A percentile compares a stretch with the other conserved stretches of the same genome.
Evolutionary conservation across 2,329 filamentous ascomycete species (phyloP).

Genomic region (Orbilia oligospora): DNA sequence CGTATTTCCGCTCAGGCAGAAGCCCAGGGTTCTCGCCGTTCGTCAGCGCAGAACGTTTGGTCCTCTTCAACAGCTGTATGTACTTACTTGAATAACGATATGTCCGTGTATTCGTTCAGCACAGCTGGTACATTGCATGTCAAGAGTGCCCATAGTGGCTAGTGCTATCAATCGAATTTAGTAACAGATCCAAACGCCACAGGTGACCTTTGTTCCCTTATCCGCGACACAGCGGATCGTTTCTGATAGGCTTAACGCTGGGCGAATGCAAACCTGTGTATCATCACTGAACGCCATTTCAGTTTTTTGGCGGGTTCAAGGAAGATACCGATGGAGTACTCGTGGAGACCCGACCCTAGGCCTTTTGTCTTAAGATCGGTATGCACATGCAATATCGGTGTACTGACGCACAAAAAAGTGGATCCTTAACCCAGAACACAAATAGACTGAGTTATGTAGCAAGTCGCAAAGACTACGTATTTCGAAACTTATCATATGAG

Average conservation of each 20-base stretch:
- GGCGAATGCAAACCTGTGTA: background rate
- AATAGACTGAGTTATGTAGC: background rate
- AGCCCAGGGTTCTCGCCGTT: slow-evolving; percentile 5
- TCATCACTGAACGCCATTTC: slow-evolving; percentile 28
- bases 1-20: slow-evolving; percentile 26
- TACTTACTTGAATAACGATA: too few species aligned
- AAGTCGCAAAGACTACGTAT: slow-evolving; percentile 16
- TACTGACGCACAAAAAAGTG: background rate
- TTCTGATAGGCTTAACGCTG: slow-evolving; percentile 15
- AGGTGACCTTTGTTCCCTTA: slow-evolving; percentile 19
- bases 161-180: slow-evolving; percentile 4
- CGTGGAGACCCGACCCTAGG: slow-evolving; percentile 3
- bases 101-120: background rate
- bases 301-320: slow-evolving; percentile 33
- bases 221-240: slow-evolving; percentile 27
- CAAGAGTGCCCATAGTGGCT: slow-evolving; percentile 6
- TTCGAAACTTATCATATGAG: slow-evolving; percentile 29
- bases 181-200: background rate
- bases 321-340: slow-evolving; percentile 7
- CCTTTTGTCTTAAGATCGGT: slow-evolving; percentile 1
- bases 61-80: background rate
- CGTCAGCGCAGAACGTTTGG: background rate
- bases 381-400: slow-evolving; percentile 17
- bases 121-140: background rate
- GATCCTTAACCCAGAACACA: background rate